phyloP scores from a whole-genome alignment of 2,329 filamentous ascomycete genomes.

The Colletotrichum phormii region DNA sequence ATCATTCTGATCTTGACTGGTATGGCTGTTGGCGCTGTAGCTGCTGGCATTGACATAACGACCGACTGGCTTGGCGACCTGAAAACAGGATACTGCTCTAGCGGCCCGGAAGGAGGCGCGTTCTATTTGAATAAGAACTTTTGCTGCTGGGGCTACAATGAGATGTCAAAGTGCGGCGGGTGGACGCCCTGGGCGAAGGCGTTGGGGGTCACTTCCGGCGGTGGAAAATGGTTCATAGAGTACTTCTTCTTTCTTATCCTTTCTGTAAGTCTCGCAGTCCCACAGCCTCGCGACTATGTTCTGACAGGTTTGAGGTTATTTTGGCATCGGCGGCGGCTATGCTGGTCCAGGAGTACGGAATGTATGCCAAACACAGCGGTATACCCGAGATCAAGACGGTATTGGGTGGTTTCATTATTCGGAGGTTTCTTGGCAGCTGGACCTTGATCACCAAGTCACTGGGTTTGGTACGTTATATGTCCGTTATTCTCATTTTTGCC shows the following conservation, averaged over 20 bases:
- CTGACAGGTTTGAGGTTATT: slow-evolving; percentile 63
- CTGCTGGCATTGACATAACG: slow-evolving; percentile 88
- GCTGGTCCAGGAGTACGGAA: slow-evolving; percentile 84
- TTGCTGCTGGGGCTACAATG: slow-evolving; percentile 93
- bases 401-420: slow-evolving; percentile 92
- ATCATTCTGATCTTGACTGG: slow-evolving; percentile 88
- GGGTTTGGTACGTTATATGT: slow-evolving; percentile 73
- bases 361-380: slow-evolving; percentile 92
- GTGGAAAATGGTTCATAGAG: slow-evolving; percentile 83
- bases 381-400: slow-evolving; percentile 99
- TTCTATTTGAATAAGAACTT: slow-evolving; percentile 94
- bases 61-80: slow-evolving; percentile 95
- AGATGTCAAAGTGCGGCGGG: slow-evolving; percentile 82
- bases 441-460: slow-evolving; percentile 90
- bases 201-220: slow-evolving; percentile 72
- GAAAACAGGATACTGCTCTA: slow-evolving; percentile 89
- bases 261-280: slow-evolving; percentile 68
- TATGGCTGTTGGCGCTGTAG: slow-evolving; percentile 83
- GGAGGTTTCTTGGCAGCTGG: slow-evolving; percentile 87
- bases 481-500: neutral
- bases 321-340: slow-evolving; percentile 84
- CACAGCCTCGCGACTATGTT: neutral
- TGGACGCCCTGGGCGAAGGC: slow-evolving; percentile 90
- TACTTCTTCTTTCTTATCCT: slow-evolving; percentile 90
- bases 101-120: slow-evolving; percentile 77